Percentiles rank a stretch among this genome's conserved stretches.
Conservation (phyloP, 2,329 filamentous ascomycete species). For the Emydomyces testavorans region DNA sequence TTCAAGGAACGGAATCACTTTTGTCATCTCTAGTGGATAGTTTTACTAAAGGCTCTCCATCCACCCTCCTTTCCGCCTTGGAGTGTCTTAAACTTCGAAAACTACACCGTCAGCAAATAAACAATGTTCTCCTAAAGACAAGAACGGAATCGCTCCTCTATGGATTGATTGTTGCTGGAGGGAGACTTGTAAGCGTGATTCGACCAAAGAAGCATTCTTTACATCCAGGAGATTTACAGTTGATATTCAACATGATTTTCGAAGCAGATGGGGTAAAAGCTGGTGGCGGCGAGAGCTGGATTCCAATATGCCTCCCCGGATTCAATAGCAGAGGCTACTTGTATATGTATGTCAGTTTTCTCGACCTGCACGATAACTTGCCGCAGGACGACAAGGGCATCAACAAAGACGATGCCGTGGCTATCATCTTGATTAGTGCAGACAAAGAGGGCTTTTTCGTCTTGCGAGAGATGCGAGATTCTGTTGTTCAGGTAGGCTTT, state of each 20-base stretch:
- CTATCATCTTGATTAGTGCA: slow-evolving; percentile 81
- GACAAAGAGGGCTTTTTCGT: slow-evolving; percentile 91
- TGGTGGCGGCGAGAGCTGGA: slow-evolving; percentile 94
- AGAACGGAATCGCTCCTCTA: slow-evolving; percentile 73
- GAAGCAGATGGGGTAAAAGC: slow-evolving; percentile 85
- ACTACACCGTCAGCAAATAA: slow-evolving; percentile 72
- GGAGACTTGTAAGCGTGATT: slow-evolving; percentile 86
- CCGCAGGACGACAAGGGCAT: slow-evolving; percentile 34
- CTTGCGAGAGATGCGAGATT: slow-evolving; percentile 59
- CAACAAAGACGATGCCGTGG: slow-evolving; percentile 58
- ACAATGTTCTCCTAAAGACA: slow-evolving; percentile 71
- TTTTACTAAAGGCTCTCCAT: slow-evolving; percentile 85
- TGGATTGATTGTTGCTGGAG: slow-evolving; percentile 83
- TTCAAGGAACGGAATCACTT: slow-evolving; percentile 83
- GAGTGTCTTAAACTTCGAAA: slow-evolving; percentile 92
- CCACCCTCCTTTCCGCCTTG: slow-evolving; percentile 73
- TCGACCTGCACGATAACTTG: slow-evolving; percentile 48
- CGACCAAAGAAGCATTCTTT: slow-evolving; percentile 88
- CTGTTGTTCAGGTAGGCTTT: slow-evolving; percentile 44
- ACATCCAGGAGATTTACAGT: slow-evolving; percentile 85
- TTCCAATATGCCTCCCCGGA: slow-evolving; percentile 84
- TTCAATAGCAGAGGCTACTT: slow-evolving; percentile 96
- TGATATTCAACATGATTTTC: slow-evolving; percentile 99
- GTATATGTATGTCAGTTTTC: slow-evolving; percentile 98
- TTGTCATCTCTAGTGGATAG: slow-evolving; percentile 87